Percentiles rank a stretch among this genome's conserved stretches.
These are phyloP conservation scores for Turnera subulata DNA, from an alignment of 345 rosid species.

Conservation along the genomic window DNA sequence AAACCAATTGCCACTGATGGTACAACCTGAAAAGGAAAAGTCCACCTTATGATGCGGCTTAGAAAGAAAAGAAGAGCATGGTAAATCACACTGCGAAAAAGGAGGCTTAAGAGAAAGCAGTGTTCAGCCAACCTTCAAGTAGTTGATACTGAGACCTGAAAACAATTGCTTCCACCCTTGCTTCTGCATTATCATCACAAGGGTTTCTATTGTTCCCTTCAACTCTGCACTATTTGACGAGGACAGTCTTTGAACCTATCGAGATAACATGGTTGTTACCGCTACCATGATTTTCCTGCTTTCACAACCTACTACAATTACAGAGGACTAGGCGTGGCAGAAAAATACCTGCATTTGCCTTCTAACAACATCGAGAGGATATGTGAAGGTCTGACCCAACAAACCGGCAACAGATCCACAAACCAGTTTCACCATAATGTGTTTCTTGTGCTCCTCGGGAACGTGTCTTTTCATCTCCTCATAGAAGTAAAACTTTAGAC, in stretches of 20 bases:
- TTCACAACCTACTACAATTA: not conserved
- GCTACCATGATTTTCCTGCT: not conserved
- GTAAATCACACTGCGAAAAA: not conserved
- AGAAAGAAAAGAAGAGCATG: not conserved
- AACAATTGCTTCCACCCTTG: slow-evolving; percentile 99
- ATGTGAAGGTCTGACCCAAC: slow-evolving; percentile 91
- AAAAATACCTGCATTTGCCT: slow-evolving; percentile 89
- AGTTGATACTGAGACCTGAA: slow-evolving; percentile 91
- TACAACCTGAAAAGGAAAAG: slow-evolving; percentile 48
- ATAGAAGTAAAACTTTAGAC: slow-evolving; percentile 90
- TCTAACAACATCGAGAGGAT: slow-evolving; percentile 95
- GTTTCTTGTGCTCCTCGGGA: slow-evolving; percentile 67
- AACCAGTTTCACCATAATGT: slow-evolving; percentile 62
- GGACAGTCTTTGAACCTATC: slow-evolving; percentile 65
- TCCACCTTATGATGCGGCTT: not conserved
- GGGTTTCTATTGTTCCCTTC: slow-evolving; percentile 68
- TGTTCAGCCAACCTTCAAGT: slow-evolving; percentile 57
- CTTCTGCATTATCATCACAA: slow-evolving; percentile 48
- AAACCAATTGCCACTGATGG: slow-evolving; percentile 95
- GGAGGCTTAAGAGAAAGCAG: not conserved
- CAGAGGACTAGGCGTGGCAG: slow-evolving; percentile 2
- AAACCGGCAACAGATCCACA: slow-evolving; percentile 90
- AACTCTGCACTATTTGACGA: slow-evolving; percentile 43
- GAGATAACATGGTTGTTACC: slow-evolving; percentile 7
- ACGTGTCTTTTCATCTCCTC: slow-evolving; percentile 94